Conservation (phyloP, 169 alveolate species). For the Besnoitia besnoiti region DNA sequence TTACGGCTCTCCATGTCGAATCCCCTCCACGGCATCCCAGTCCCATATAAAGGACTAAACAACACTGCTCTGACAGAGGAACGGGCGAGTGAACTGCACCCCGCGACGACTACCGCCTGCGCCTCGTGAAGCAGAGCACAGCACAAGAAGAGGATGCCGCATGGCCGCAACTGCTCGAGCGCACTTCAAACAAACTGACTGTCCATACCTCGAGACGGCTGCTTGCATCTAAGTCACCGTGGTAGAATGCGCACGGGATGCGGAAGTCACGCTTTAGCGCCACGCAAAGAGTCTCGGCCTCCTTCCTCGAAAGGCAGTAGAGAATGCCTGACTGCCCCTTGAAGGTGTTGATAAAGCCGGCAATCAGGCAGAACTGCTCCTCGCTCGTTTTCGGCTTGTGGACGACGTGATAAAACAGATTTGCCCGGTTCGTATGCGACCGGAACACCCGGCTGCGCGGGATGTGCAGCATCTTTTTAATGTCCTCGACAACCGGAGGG, state of each 20-base stretch:
- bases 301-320: conserved; percentile 79
- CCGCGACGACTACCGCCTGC: too few species aligned
- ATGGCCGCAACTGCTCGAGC: too few species aligned
- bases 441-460: conserved; percentile 40
- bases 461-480: conserved; percentile 30
- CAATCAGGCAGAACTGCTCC: conserved; percentile 24
- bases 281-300: conserved; percentile 92
- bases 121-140: too few species aligned
- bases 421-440: conserved; percentile 45
- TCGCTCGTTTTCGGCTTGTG: conserved; percentile 48
- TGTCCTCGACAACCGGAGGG: conserved; percentile 79
- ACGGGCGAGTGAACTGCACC: too few species aligned
- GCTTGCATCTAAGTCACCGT: conserved; percentile 21
- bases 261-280: conserved; percentile 81
- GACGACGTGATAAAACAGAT: conserved; percentile 51
- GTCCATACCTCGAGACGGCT: conserved; percentile 26
- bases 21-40: too few species aligned
- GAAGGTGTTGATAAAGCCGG: conserved; percentile 1
- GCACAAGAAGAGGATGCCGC: too few species aligned
- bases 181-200: too few species aligned
- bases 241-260: conserved; percentile 65
- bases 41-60: too few species aligned
- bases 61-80: too few species aligned
- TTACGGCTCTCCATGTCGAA: too few species aligned
- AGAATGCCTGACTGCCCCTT: not conserved